Evolutionary conservation across 2,329 filamentous ascomycete genomes (phyloP).

Genomic region (Phoma sp.): DNA sequence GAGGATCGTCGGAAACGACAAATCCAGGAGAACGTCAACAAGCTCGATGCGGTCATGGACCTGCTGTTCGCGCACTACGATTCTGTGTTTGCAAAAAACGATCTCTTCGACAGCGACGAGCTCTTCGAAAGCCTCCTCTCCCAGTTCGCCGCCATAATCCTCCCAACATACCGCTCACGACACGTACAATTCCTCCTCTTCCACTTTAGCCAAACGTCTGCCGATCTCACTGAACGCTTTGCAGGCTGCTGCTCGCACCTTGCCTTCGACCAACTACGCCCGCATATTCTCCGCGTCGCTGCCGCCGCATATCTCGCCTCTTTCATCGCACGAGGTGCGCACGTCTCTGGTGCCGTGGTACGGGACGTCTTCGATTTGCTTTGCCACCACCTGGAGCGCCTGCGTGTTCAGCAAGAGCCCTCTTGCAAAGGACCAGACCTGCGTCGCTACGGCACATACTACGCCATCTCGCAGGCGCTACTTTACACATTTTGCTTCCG

Average conservation of each 20-base stretch:
- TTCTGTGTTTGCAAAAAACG: constrained; percentile 72
- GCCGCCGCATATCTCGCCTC: constrained; percentile 92
- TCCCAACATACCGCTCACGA: constrained; percentile 88
- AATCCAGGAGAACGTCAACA: constrained; percentile 82
- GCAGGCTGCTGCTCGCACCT: constrained; percentile 77
- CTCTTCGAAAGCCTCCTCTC: constrained; percentile 80
- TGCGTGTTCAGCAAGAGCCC: constrained; percentile 74
- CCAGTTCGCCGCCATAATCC: constrained; percentile 85
- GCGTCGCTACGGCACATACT: constrained; percentile 82
- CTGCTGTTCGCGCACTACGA: constrained; percentile 85
- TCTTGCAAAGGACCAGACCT: constrained; percentile 84
- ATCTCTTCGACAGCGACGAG: constrained; percentile 69
- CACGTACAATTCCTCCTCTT: constrained; percentile 97
- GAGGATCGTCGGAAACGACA: constrained; percentile 68
- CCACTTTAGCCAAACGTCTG: constrained; percentile 86
- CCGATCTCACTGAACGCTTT: constrained; percentile 80
- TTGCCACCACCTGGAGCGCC: constrained; percentile 75
- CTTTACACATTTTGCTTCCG: constrained; percentile 98
- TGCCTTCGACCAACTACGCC: constrained; percentile 67
- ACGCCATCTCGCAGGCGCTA: constrained; percentile 84
- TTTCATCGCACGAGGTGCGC: constrained; percentile 88
- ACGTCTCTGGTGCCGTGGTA: constrained; percentile 77
- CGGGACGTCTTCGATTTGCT: constrained; percentile 82
- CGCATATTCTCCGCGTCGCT: constrained; percentile 78
- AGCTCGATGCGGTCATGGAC: constrained; percentile 90